These are phyloP conservation scores for Ustilago bromivora DNA, from an alignment of 1,284 basidiomycete genomes.

Conservation along the genomic window DNA sequence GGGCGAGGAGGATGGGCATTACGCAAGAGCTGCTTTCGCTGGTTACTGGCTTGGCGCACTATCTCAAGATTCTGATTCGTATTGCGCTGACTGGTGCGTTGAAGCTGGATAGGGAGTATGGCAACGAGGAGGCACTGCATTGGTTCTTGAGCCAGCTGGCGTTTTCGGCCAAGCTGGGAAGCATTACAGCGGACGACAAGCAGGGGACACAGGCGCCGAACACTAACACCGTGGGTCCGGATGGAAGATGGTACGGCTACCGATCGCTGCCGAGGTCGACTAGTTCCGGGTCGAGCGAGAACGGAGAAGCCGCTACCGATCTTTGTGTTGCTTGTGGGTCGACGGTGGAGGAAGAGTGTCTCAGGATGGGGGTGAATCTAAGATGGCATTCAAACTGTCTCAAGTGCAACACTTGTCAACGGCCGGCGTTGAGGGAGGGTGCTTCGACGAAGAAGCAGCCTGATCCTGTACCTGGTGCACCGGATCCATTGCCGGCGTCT, in stretches of 20 bases:
- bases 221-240: constrained; percentile 43
- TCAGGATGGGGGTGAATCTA: constrained; percentile 89
- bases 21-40: constrained; percentile 97
- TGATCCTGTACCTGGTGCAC: constrained; percentile 39
- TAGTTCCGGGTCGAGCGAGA: constrained; percentile 46
- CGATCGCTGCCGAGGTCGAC: constrained; percentile 61
- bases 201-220: constrained; percentile 50
- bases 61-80: constrained; percentile 98
- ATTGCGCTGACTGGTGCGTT: constrained; percentile 96
- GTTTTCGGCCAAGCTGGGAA: constrained; percentile 76
- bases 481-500: constrained; percentile 48
- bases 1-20: constrained; percentile 89
- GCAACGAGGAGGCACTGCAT: constrained; percentile 83
- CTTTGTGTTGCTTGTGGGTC: constrained; percentile 87
- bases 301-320: constrained; percentile 74
- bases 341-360: constrained; percentile 97
- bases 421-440: constrained; percentile 46
- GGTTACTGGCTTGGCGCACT: constrained; percentile 97
- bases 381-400: constrained; percentile 96
- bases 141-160: constrained; percentile 93
- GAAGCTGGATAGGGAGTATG: constrained; percentile 91
- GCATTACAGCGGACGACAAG: constrained; percentile 52
- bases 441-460: constrained; percentile 34
- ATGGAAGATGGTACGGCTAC: constrained; percentile 65
- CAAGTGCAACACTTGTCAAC: constrained; percentile 80